Evolutionary conservation across 345 rosid genomes (phyloP).

Genomic region (Tarenaya hassleriana): DNA sequence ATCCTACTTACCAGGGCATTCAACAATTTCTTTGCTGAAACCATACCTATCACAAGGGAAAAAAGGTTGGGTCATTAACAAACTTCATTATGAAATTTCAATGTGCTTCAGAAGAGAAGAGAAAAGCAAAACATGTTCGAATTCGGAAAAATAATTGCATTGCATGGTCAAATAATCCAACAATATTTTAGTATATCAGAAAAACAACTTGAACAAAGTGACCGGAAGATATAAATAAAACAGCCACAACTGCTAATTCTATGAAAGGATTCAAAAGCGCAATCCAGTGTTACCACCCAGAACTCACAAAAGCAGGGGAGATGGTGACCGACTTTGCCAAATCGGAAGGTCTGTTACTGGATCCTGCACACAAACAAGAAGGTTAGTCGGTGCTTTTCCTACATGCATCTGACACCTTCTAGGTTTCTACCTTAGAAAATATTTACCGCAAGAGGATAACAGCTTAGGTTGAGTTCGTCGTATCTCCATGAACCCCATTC

Average conservation of each 20-base stretch:
- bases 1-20: constrained; percentile 62
- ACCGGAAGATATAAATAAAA: not conserved
- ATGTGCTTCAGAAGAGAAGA: not conserved
- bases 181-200: constrained; percentile 1
- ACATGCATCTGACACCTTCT: not conserved
- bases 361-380: constrained; percentile 51
- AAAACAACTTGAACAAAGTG: not conserved
- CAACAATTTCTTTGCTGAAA: constrained; percentile 85
- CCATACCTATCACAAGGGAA: constrained; percentile 63
- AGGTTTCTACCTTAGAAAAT: not conserved
- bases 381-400: not conserved
- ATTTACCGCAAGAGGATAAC: constrained; percentile 71
- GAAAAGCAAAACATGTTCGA: too few relatives aligned
- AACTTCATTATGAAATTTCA: not conserved
- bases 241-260: too few relatives aligned
- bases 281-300: constrained; percentile 5
- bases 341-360: constrained; percentile 80
- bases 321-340: constrained; percentile 54
- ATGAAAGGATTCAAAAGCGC: not conserved
- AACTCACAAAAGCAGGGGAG: constrained; percentile 73
- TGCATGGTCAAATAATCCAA: not conserved
- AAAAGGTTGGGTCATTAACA: constrained; percentile 8
- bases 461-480: constrained; percentile 62
- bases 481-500: constrained; percentile 80
- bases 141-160: too few relatives aligned